Conservation (phyloP, 169 alveolate species). For the Plasmodium billcollinsi region DNA sequence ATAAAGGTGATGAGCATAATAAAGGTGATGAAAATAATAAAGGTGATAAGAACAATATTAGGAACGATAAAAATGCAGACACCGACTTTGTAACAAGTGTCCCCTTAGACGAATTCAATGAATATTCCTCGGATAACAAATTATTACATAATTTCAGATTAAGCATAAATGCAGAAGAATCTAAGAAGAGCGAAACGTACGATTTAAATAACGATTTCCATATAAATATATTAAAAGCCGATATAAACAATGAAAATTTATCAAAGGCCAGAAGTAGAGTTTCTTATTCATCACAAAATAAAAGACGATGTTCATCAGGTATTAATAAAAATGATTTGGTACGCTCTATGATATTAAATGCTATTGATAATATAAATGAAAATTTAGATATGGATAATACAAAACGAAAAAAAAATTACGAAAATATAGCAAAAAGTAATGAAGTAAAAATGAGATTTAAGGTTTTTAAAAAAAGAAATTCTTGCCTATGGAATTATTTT, state of each 20-base stretch:
- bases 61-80: background rate
- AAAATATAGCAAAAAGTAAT: background rate
- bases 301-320: conserved; percentile 11
- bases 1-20: background rate
- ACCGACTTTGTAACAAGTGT: background rate
- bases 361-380: conserved; percentile 60
- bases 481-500: conserved; percentile 75
- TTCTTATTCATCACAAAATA: background rate
- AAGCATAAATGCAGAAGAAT: background rate
- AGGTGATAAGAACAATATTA: background rate
- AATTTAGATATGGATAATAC: conserved; percentile 12
- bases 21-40: background rate
- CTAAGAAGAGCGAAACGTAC: background rate
- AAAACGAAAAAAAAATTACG: conserved; percentile 2
- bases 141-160: background rate
- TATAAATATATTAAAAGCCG: too few relatives aligned
- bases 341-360: conserved; percentile 21
- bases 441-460: conserved; percentile 45
- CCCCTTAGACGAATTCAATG: conserved; percentile 1
- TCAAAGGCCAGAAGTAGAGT: too few relatives aligned
- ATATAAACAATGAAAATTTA: too few relatives aligned
- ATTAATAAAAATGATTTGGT: conserved; percentile 43
- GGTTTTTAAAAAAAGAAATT: conserved; percentile 60
- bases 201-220: too few relatives aligned
- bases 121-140: background rate